Conservation (phyloP, 306 rosid genomes). For the Fragaria ananassa region DNA sequence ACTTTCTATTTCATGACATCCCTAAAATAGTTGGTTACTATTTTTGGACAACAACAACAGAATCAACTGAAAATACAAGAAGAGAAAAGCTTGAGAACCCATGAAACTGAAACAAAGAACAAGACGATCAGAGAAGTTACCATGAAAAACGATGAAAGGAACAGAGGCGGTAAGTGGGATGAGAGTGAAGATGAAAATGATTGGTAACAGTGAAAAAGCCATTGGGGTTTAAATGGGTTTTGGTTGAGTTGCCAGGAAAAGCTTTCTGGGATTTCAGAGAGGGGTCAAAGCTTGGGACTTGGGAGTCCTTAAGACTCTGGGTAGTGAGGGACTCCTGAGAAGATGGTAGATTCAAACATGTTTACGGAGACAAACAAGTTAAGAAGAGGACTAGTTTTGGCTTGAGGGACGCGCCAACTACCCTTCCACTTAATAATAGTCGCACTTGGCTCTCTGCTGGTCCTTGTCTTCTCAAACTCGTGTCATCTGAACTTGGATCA, state of each 20-base stretch:
- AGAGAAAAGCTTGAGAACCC: background rate
- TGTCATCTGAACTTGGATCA: background rate
- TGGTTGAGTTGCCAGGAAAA: background rate
- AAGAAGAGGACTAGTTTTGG: background rate
- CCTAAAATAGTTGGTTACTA: background rate
- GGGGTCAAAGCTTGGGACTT: constrained; percentile 3
- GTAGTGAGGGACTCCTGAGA: background rate
- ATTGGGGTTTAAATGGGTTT: constrained; percentile 14
- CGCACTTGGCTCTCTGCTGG: background rate
- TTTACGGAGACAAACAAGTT: background rate
- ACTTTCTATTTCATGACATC: background rate
- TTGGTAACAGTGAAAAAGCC: constrained; percentile 23
- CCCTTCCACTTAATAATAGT: background rate
- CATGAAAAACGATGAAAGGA: constrained; percentile 65
- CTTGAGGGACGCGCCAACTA: constrained; percentile 1
- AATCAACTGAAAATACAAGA: background rate
- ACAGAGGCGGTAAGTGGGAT: constrained; percentile 33
- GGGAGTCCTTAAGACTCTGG: background rate
- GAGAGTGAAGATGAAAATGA: constrained; percentile 18
- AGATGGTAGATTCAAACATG: background rate
- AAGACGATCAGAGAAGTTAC: constrained; percentile 20
- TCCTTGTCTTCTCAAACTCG: background rate
- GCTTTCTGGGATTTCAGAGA: background rate
- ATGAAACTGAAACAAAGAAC: constrained; percentile 7
- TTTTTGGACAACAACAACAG: background rate